Percentiles rank a stretch among this genome's conserved stretches.
Evolutionary conservation across 768 basidiomycete genomes (phyloP).

Genomic region (Boletus sp.): DNA sequence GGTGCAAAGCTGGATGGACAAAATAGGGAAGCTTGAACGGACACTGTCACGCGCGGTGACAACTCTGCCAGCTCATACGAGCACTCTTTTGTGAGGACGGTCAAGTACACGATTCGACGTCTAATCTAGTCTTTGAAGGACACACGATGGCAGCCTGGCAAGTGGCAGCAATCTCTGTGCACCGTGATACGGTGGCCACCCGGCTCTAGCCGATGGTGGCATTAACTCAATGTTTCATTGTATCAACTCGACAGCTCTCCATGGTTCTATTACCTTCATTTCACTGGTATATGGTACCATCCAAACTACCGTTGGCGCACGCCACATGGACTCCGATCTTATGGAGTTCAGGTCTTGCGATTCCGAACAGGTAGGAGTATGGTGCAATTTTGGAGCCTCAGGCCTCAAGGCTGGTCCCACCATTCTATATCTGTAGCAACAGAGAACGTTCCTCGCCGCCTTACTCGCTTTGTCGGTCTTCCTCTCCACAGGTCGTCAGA

Average conservation of each 20-base stretch:
- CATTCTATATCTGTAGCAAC: background rate
- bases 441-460: background rate
- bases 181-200: background rate
- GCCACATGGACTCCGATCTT: background rate
- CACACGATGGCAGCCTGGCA: background rate
- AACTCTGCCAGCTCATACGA: background rate
- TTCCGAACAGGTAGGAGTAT: background rate
- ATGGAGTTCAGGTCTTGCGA: background rate
- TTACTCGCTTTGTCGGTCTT: background rate
- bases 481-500: background rate
- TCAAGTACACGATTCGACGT: background rate
- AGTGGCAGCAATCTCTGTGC: conserved; percentile 1
- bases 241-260: background rate
- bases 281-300: background rate
- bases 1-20: background rate
- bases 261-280: background rate
- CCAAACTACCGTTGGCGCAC: background rate
- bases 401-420: background rate
- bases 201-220: background rate
- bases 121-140: conserved; percentile 1
- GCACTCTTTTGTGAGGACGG: background rate
- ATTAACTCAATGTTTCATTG: background rate
- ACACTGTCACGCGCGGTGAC: background rate
- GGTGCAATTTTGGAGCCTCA: background rate
- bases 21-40: background rate